These are phyloP conservation scores for Ogataea minuta DNA, from an alignment of 805 yeast species.

Conservation along the genomic window DNA sequence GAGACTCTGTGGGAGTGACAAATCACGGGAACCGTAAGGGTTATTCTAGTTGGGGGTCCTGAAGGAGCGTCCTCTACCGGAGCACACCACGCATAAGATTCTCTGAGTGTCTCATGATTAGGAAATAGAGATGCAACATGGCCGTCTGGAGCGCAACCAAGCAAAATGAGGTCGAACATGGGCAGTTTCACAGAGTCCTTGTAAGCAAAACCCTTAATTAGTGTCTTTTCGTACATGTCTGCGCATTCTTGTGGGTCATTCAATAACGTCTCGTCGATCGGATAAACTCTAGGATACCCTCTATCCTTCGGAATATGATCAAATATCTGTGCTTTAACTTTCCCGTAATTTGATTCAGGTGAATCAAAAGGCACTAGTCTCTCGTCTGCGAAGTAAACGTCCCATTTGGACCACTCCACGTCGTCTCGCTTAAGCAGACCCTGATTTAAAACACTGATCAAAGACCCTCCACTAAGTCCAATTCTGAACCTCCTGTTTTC, in stretches of 20 bases:
- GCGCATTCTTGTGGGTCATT: slow-evolving; percentile 90
- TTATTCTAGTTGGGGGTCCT: slow-evolving; percentile 82
- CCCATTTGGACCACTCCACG: slow-evolving; percentile 93
- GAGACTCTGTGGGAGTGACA: slow-evolving; percentile 91
- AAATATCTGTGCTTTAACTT: slow-evolving; percentile 76
- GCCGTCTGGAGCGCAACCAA: slow-evolving; percentile 99
- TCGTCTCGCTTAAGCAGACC: slow-evolving; percentile 71
- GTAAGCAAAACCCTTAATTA: slow-evolving; percentile 88
- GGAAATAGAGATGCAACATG: slow-evolving; percentile 97
- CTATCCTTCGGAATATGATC: slow-evolving; percentile 57
- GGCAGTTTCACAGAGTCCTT: slow-evolving; percentile 96
- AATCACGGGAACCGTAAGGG: slow-evolving; percentile 90
- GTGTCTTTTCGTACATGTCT: slow-evolving; percentile 81
- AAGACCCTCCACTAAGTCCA: slow-evolving; percentile 91
- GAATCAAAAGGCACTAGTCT: slow-evolving; percentile 85
- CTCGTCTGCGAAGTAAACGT: slow-evolving; percentile 94
- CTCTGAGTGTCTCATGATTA: slow-evolving; percentile 82
- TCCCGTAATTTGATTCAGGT: slow-evolving; percentile 86
- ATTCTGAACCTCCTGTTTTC: slow-evolving; percentile 77
- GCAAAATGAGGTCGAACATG: slow-evolving; percentile 82
- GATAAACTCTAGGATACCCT: slow-evolving; percentile 69
- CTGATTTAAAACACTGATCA: slow-evolving; percentile 80
- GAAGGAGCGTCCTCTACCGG: slow-evolving; percentile 90
- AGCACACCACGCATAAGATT: slow-evolving; percentile 90
- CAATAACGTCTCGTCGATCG: slow-evolving; percentile 74